phyloP scores from a whole-genome alignment of 371 early-diverging fungal genomes.

The Mortierella sp. region DNA sequence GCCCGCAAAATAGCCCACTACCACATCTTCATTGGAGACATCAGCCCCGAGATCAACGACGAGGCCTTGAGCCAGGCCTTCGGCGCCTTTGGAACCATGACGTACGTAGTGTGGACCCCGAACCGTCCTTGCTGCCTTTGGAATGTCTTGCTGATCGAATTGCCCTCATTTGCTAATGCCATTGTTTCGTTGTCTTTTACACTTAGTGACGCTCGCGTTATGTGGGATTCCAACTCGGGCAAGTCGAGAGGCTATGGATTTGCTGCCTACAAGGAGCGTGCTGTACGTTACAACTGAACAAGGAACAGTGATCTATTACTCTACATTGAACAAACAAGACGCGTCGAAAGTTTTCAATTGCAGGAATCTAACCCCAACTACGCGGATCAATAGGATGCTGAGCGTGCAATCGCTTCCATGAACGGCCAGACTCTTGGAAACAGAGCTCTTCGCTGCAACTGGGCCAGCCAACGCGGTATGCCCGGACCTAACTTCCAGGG shows the following conservation, averaged over 20 bases:
- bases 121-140: neutral
- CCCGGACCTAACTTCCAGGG: constrained; percentile 57
- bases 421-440: constrained; percentile 77
- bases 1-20: constrained; percentile 66
- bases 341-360: neutral
- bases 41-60: constrained; percentile 85
- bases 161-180: neutral
- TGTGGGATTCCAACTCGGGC: constrained; percentile 86
- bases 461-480: constrained; percentile 87
- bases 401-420: constrained; percentile 84
- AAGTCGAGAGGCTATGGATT: constrained; percentile 90
- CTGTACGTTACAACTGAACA: constrained; percentile 50
- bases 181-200: neutral
- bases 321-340: neutral
- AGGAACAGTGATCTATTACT: neutral
- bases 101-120: constrained; percentile 63
- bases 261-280: constrained; percentile 82
- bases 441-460: constrained; percentile 75
- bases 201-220: constrained; percentile 84
- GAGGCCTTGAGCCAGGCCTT: constrained; percentile 81
- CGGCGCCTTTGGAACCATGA: constrained; percentile 77
- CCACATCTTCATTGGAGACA: constrained; percentile 89
- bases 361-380: neutral
- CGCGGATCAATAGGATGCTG: constrained; percentile 72
- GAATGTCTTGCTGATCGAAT: neutral